A percentile compares a stretch with the other conserved stretches of the same genome.
phyloP scores from a whole-genome alignment of 2,329 filamentous ascomycete species.

The Raffaelea arxii region DNA sequence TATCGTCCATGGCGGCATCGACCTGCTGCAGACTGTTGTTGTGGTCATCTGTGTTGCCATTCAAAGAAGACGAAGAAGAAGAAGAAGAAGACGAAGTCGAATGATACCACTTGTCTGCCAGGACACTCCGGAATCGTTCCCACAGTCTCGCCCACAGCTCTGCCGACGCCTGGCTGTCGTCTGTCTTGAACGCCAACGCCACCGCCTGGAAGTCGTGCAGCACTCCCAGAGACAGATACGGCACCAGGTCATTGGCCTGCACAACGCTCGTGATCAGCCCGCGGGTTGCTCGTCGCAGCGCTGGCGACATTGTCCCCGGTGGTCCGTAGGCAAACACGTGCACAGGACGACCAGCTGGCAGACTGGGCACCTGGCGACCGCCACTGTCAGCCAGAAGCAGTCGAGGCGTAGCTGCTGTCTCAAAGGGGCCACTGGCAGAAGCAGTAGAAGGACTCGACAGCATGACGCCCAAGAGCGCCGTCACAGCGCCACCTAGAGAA shows the following conservation, averaged over 20 bases:
- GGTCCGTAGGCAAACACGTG: constrained; percentile 75
- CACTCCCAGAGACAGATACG: constrained; percentile 61
- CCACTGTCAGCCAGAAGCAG: constrained; percentile 20
- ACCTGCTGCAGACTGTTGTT: not conserved
- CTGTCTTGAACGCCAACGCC: constrained; percentile 62
- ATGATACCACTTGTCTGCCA: constrained; percentile 50
- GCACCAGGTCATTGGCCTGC: constrained; percentile 65
- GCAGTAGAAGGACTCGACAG: constrained; percentile 47
- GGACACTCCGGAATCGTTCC: constrained; percentile 26
- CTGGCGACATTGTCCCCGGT: constrained; percentile 61
- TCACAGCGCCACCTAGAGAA: constrained; percentile 60
- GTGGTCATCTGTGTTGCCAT: not conserved
- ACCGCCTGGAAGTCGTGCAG: constrained; percentile 67
- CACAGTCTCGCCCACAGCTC: constrained; percentile 59
- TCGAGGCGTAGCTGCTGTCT: constrained; percentile 45
- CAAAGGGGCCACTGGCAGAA: constrained; percentile 40
- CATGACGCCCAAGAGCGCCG: constrained; percentile 60
- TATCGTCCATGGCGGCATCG: constrained; percentile 44
- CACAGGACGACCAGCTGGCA: constrained; percentile 60
- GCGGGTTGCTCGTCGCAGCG: constrained; percentile 58
- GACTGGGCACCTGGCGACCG: constrained; percentile 19
- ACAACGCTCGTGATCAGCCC: constrained; percentile 67
- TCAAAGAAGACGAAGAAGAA: too few species aligned
- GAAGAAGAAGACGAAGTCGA: constrained; percentile 17
- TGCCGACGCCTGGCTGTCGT: constrained; percentile 55